These are phyloP conservation scores for Botrytis tulipae DNA, from an alignment of 2,329 filamentous ascomycete species.

Conservation along the genomic window DNA sequence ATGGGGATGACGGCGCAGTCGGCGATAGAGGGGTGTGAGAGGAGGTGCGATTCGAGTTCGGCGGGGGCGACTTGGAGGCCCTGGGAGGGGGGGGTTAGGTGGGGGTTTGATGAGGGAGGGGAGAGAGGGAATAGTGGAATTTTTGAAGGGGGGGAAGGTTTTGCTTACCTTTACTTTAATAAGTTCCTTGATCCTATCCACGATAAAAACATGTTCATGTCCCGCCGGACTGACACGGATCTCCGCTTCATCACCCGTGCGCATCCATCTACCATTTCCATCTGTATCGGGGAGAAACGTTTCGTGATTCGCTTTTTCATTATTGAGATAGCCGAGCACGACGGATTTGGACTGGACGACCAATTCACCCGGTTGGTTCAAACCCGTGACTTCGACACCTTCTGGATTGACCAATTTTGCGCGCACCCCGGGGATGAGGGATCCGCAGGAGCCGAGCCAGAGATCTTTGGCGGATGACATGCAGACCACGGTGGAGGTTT, in stretches of 20 bases:
- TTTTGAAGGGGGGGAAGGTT: not conserved
- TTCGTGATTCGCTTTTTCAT: constrained; percentile 76
- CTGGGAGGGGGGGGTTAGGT: constrained; percentile 31
- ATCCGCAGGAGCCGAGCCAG: constrained; percentile 69
- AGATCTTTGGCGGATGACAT: constrained; percentile 62
- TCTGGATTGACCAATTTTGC: constrained; percentile 66
- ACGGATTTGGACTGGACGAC: constrained; percentile 74
- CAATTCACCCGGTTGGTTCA: constrained; percentile 75
- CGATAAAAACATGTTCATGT: constrained; percentile 78
- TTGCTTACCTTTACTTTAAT: constrained; percentile 71
- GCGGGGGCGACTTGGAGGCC: constrained; percentile 81
- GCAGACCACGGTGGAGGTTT: constrained; percentile 69
- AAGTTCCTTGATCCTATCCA: constrained; percentile 76
- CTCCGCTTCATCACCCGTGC: constrained; percentile 81
- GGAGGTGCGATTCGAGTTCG: constrained; percentile 76
- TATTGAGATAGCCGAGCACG: constrained; percentile 81
- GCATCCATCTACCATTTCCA: constrained; percentile 62
- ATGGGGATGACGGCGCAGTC: constrained; percentile 78
- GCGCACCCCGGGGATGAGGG: constrained; percentile 61
- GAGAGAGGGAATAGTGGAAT: not conserved
- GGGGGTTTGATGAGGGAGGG: not conserved
- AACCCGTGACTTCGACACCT: constrained; percentile 64
- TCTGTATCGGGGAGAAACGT: constrained; percentile 69
- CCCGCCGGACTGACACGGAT: constrained; percentile 62
- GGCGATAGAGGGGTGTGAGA: constrained; percentile 70